phyloP scores from a whole-genome alignment of 2,329 filamentous ascomycete species.

The Sarocladium strictum region DNA sequence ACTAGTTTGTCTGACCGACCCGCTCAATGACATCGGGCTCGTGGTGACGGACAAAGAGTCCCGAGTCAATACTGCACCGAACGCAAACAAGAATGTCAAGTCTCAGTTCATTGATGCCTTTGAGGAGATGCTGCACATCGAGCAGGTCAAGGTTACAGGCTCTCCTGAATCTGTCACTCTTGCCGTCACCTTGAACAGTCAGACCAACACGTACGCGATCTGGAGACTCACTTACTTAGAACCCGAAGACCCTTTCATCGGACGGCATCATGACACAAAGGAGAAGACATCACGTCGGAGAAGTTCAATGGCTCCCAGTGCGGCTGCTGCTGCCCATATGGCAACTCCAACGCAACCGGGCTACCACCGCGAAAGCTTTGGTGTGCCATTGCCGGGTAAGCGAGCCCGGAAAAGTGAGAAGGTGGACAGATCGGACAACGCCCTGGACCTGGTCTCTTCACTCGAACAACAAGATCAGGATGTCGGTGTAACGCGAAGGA shows the following conservation, averaged over 20 bases:
- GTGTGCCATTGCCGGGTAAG: conserved; percentile 49
- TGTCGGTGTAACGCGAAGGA: conserved; percentile 47
- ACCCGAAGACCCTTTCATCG: conserved; percentile 52
- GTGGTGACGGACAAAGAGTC: conserved; percentile 59
- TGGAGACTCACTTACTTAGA: conserved; percentile 79
- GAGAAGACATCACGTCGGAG: conserved; percentile 46
- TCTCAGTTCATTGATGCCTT: conserved; percentile 60
- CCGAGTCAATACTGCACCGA: background rate
- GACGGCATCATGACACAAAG: conserved; percentile 40
- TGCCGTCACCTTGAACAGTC: conserved; percentile 74
- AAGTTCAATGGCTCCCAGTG: conserved; percentile 55
- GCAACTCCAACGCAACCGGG: conserved; percentile 69
- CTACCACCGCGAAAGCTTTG: conserved; percentile 68
- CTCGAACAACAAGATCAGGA: conserved; percentile 61
- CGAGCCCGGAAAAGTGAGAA: conserved; percentile 42
- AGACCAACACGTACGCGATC: conserved; percentile 71
- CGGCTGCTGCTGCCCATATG: conserved; percentile 34
- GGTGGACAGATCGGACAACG: conserved; percentile 31
- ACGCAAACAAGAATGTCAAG: conserved; percentile 17
- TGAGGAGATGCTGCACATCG: conserved; percentile 82
- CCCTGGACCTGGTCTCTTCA: conserved; percentile 60
- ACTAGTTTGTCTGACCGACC: conserved; percentile 79
- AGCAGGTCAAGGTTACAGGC: conserved; percentile 55
- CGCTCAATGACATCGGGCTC: conserved; percentile 77
- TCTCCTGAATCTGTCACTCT: conserved; percentile 53